A percentile compares a stretch with the other conserved stretches of the same genome.
These are phyloP conservation scores for Pestalotiopsis sp. DNA, from an alignment of 2,329 filamentous ascomycete species.

Conservation along the genomic window DNA sequence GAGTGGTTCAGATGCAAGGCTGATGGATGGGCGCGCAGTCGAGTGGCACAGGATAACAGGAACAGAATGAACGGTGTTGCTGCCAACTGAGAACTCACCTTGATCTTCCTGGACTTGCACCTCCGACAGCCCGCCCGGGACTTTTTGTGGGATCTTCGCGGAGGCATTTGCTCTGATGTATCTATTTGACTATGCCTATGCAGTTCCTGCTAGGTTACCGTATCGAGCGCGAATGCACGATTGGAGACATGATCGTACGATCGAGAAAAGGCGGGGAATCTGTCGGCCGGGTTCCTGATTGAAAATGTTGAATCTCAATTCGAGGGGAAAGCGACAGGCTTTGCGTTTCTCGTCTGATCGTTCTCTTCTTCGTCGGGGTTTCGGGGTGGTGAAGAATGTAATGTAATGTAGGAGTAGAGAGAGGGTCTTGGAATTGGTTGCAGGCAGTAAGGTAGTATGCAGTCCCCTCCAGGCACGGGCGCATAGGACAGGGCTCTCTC, in stretches of 20 bases:
- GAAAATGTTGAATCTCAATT: background rate
- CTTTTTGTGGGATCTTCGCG: constrained; percentile 71
- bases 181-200: background rate
- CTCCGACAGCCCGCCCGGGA: constrained; percentile 67
- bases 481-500: background rate
- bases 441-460: background rate
- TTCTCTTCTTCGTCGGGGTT: background rate
- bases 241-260: constrained; percentile 11
- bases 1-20: too few relatives aligned
- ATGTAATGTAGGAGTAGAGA: background rate
- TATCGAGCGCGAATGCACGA: background rate
- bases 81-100: constrained; percentile 47
- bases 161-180: constrained; percentile 52
- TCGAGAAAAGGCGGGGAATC: background rate
- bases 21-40: too few relatives aligned
- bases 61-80: background rate
- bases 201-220: constrained; percentile 11
- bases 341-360: background rate
- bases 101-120: constrained; percentile 72
- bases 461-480: background rate
- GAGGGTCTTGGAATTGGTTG: background rate
- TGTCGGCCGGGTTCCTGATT: background rate
- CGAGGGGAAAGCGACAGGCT: background rate
- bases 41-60: too few relatives aligned
- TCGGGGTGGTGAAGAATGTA: background rate